phyloP scores from a whole-genome alignment of 495 filamentous ascomycete species.

The Daldinia caldariorum region DNA sequence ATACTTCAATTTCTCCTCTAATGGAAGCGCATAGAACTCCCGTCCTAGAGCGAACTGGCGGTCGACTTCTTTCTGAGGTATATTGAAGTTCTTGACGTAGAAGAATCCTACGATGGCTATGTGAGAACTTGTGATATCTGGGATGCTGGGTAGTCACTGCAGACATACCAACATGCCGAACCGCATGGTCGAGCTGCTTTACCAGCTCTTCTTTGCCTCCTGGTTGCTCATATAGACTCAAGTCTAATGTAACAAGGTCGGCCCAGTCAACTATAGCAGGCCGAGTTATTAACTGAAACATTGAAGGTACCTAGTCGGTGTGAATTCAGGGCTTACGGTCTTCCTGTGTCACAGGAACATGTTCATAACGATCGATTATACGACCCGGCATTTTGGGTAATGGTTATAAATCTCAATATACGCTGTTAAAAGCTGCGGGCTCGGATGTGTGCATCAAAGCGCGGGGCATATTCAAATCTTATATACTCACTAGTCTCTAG shows the following conservation, averaged over 20 bases:
- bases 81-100: conserved; percentile 69
- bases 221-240: conserved; percentile 59
- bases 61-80: conserved; percentile 67
- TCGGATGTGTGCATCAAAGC: neutral
- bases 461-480: conserved; percentile 18
- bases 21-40: conserved; percentile 63
- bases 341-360: conserved; percentile 60
- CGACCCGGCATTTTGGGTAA: conserved; percentile 52
- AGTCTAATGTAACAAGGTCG: conserved; percentile 65
- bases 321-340: conserved; percentile 47
- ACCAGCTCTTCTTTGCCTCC: conserved; percentile 65
- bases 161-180: conserved; percentile 60
- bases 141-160: neutral
- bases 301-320: neutral
- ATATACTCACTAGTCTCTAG: conserved; percentile 6
- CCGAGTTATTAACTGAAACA: conserved; percentile 6
- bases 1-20: conserved; percentile 57
- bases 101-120: conserved; percentile 56
- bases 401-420: conserved; percentile 9
- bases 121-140: neutral
- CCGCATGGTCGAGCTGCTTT: conserved; percentile 66
- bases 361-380: conserved; percentile 58
- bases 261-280: conserved; percentile 60
- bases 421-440: neutral
- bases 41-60: conserved; percentile 67